Evolutionary conservation across 1,284 basidiomycete genomes (phyloP), one percentile per base, ranked within the genome.

Genomic region (Cutaneotrichosporon sp.): DNA sequence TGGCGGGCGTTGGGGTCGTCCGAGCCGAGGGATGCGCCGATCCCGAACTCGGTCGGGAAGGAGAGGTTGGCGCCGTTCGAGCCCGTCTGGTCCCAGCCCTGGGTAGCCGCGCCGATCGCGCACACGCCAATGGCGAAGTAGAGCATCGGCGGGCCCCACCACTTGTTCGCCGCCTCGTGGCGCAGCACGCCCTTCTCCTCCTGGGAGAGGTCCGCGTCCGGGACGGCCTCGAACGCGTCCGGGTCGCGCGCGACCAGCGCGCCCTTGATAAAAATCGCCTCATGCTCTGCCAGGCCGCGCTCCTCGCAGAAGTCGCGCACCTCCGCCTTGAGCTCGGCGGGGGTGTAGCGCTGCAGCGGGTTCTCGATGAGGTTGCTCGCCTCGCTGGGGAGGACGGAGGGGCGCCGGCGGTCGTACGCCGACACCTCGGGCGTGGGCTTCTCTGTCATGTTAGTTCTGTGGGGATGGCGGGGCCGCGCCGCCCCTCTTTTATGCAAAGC

Each of bases 231-330:
- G 70, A 87, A 88, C 11, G 83, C 69, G 70, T 69, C 42, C 0
- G 83, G 82, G 59, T 86, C 81, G 65, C 86, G 86, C 0, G 87
- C 87, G 49, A 89, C 75, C 31, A 89, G 79, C 0, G 87, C 87
- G 22, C 85, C 87, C 72, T 87, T 86, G 68, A 80, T 75, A 66
- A 88, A 82, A 36, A 82, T 20, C n/a, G 7, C 18, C n/a, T 25
- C 24, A 8, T 46, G 20, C n/a, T 46, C 20, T 4, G n/a, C 5
- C 8, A 46, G 24, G 45, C 45, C n/a, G 14, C n/a, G 7, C n/a
- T 46, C 45, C 9, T 13, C n/a, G 5, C 45, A 46, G 45, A 46
- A 46, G n/a, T 7, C n/a, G 45, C 20, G n/a, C n/a, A 22, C 45
- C 3, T 22, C 8, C n/a, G 6, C 45, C 36, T 16, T 16, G 36